Percentiles rank a stretch among this genome's conserved stretches.
These are phyloP conservation scores for Ceraceosorus guamensis DNA, from an alignment of 1,284 basidiomycete species.

Conservation along the genomic window DNA sequence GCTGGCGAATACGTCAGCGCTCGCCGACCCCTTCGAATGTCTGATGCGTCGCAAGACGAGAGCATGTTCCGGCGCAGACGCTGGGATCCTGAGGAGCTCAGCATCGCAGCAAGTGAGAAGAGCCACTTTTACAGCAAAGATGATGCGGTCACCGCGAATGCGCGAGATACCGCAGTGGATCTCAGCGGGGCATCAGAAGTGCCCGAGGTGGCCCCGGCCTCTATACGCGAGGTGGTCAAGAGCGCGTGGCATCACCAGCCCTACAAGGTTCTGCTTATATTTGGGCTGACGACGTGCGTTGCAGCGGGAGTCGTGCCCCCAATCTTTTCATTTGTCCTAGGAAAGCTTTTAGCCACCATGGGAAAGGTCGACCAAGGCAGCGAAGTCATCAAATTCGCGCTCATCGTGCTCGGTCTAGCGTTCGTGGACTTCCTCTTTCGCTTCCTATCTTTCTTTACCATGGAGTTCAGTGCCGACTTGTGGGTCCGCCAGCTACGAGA, in stretches of 20 bases:
- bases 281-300: slow-evolving; percentile 58
- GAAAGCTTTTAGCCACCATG: slow-evolving; percentile 62
- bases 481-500: slow-evolving; percentile 71
- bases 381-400: slow-evolving; percentile 19
- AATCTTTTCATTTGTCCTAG: slow-evolving; percentile 81
- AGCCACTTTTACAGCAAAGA: background rate
- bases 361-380: slow-evolving; percentile 61
- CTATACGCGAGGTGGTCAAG: background rate
- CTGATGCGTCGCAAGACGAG: no score
- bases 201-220: no score
- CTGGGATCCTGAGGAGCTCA: background rate
- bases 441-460: slow-evolving; percentile 54
- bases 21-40: no score
- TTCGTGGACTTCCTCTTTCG: slow-evolving; percentile 70
- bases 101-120: background rate
- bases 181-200: background rate
- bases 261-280: slow-evolving; percentile 61
- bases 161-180: background rate
- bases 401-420: slow-evolving; percentile 60
- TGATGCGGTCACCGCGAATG: background rate
- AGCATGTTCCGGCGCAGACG: no score
- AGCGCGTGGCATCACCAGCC: slow-evolving; percentile 68
- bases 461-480: slow-evolving; percentile 62
- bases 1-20: no score
- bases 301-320: slow-evolving; percentile 76